A percentile compares a stretch with the other conserved stretches of the same genome.
Conservation (phyloP, 495 filamentous ascomycete genomes). For the Sabuloglossum arenarium region DNA sequence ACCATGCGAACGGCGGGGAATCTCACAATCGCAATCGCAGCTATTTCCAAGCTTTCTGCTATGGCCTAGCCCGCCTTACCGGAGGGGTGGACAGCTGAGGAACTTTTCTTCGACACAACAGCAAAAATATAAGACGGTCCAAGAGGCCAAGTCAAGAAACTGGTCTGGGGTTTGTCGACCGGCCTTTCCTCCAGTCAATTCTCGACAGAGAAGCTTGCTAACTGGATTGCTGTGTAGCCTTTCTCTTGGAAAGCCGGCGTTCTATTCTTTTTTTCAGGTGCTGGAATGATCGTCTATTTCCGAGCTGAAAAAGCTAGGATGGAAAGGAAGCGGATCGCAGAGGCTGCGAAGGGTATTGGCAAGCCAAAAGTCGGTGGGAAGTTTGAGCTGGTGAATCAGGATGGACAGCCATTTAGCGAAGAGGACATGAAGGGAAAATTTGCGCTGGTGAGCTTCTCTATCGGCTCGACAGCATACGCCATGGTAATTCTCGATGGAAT, state of each 20-base stretch:
- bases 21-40: background rate
- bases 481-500: conserved; percentile 9
- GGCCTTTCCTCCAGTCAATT: background rate
- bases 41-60: background rate
- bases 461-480: conserved; percentile 12
- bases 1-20: background rate
- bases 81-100: background rate
- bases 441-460: conserved; percentile 28
- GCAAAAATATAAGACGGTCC: conserved; percentile 1
- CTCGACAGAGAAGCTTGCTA: background rate
- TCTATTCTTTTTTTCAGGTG: conserved; percentile 63
- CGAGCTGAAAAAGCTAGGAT: conserved; percentile 74
- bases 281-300: conserved; percentile 71
- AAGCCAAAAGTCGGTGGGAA: conserved; percentile 79
- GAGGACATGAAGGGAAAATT: conserved; percentile 73
- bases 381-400: conserved; percentile 62
- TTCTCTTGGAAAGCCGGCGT: conserved; percentile 81
- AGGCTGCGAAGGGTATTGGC: conserved; percentile 81
- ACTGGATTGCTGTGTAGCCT: conserved; percentile 28
- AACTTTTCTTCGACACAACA: background rate
- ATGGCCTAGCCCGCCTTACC: background rate
- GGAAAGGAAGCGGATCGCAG: conserved; percentile 65
- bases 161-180: background rate
- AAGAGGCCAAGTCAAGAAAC: conserved; percentile 1
- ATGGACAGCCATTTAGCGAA: conserved; percentile 54